Evolutionary conservation across 2,329 filamentous ascomycete genomes (phyloP).

Genomic region (Ophiostoma tasmaniense): DNA sequence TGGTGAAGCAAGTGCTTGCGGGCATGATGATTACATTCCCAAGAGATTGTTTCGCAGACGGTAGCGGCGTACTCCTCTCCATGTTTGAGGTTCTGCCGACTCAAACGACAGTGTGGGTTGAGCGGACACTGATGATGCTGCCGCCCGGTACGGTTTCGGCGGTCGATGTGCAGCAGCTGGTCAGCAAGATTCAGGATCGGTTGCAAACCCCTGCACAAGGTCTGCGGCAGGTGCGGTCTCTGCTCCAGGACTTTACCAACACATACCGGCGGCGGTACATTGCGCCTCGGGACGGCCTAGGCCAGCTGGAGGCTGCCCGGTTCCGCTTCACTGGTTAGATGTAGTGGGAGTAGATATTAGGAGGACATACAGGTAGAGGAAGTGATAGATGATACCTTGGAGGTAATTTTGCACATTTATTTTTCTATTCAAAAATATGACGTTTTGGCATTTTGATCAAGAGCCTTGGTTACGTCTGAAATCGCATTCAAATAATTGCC

Average conservation of each 20-base stretch:
- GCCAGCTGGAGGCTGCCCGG: conserved; percentile 73
- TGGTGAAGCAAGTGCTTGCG: conserved; percentile 84
- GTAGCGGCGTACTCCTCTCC: conserved; percentile 81
- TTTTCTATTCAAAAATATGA: not conserved
- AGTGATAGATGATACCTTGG: conserved; percentile 6
- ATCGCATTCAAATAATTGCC: not conserved
- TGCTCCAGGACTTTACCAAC: conserved; percentile 95
- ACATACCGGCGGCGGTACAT: conserved; percentile 89
- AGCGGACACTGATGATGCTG: conserved; percentile 72
- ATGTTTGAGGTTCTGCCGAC: conserved; percentile 80
- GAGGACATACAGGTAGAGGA: not conserved
- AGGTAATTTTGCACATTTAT: conserved; percentile 4
- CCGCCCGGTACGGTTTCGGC: conserved; percentile 73
- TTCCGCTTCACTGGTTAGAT: conserved; percentile 65
- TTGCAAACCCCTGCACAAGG: conserved; percentile 24
- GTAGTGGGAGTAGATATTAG: not conserved
- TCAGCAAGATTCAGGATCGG: conserved; percentile 71
- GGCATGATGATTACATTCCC: conserved; percentile 99
- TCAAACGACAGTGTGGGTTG: conserved; percentile 73
- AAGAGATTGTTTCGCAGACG: conserved; percentile 88
- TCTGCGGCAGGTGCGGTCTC: conserved; percentile 67
- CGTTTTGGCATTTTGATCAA: not conserved
- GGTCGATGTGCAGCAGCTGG: conserved; percentile 70
- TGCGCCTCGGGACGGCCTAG: conserved; percentile 85
- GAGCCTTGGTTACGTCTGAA: not conserved